Percentiles rank a stretch among this genome's conserved stretches.
Conservation (phyloP, 371 early-diverging fungal species). For the Cokeromyces recurvatus region DNA sequence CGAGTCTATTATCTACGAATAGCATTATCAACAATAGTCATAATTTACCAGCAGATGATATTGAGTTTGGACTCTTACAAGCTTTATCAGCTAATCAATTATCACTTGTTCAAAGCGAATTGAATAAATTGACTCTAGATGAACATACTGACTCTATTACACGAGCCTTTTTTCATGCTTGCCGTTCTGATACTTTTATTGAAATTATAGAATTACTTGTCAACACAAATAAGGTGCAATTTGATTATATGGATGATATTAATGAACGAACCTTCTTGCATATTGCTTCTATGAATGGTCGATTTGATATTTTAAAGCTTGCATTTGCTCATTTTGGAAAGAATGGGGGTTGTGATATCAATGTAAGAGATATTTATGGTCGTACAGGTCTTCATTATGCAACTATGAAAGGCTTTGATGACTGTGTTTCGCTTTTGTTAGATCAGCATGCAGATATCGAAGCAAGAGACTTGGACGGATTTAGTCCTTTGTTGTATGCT, state of each 20-base stretch:
- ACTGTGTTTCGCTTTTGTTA: conserved; percentile 67
- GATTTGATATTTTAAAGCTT: conserved; percentile 53
- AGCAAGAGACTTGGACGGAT: conserved; percentile 84
- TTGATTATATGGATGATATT: conserved; percentile 83
- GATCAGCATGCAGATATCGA: conserved; percentile 54
- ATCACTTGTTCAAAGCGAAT: conserved; percentile 37
- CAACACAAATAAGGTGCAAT: conserved; percentile 59
- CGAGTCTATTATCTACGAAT: conserved; percentile 22
- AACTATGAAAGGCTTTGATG: conserved; percentile 81
- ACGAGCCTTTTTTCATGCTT: conserved; percentile 81
- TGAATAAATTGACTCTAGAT: conserved; percentile 38
- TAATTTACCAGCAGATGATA: conserved; percentile 39
- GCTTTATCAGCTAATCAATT: conserved; percentile 46
- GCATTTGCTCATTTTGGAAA: conserved; percentile 53
- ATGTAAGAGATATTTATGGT: conserved; percentile 73
- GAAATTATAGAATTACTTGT: conserved; percentile 61
- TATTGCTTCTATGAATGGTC: conserved; percentile 80
- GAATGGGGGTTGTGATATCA: conserved; percentile 42
- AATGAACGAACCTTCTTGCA: conserved; percentile 86
- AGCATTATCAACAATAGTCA: too few relatives aligned
- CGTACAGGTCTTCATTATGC: conserved; percentile 89
- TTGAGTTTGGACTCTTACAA: conserved; percentile 58
- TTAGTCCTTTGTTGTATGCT: conserved; percentile 82
- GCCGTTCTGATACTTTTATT: conserved; percentile 55
- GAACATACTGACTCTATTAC: conserved; percentile 56